phyloP scores from a whole-genome alignment of 2,329 filamentous ascomycete genomes.

The Fusarium denticulatum region DNA sequence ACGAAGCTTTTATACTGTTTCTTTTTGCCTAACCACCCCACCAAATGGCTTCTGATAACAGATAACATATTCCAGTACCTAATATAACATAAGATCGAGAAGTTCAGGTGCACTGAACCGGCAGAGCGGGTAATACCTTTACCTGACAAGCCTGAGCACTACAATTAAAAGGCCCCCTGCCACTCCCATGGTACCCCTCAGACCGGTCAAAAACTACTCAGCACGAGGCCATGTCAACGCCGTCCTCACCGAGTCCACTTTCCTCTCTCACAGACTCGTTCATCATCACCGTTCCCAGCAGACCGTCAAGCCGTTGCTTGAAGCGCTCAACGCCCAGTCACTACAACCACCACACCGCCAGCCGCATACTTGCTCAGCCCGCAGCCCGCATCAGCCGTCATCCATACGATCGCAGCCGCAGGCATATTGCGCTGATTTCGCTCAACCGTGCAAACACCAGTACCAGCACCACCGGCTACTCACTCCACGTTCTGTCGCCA shows the following conservation, averaged over 20 bases:
- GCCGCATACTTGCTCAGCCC: slow-evolving; percentile 42
- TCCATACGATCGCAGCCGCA: slow-evolving; percentile 45
- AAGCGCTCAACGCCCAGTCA: slow-evolving; percentile 44
- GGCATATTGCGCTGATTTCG: slow-evolving; percentile 38
- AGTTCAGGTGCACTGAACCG: slow-evolving; percentile 40
- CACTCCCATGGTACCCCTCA: slow-evolving; percentile 52
- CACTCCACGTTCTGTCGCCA: slow-evolving; percentile 29
- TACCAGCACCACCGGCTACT: slow-evolving; percentile 20
- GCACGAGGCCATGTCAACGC: slow-evolving; percentile 50
- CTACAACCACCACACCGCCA: slow-evolving; percentile 46
- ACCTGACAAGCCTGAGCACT: slow-evolving; percentile 28
- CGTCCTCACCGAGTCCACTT: slow-evolving; percentile 55
- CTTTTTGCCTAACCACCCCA: neutral
- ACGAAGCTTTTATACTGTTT: slow-evolving; percentile 17
- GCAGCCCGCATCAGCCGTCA: slow-evolving; percentile 43
- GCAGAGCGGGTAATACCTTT: slow-evolving; percentile 39
- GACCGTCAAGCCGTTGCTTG: slow-evolving; percentile 42
- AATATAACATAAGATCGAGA: slow-evolving; percentile 25
- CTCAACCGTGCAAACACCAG: slow-evolving; percentile 33
- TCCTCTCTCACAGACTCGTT: slow-evolving; percentile 50
- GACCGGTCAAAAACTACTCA: slow-evolving; percentile 55
- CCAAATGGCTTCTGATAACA: slow-evolving; percentile 7
- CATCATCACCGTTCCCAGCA: slow-evolving; percentile 47
- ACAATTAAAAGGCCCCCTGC: slow-evolving; percentile 44
- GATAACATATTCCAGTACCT: slow-evolving; percentile 27